These are phyloP conservation scores for Eucalyptus cladocalyx DNA, from an alignment of 345 rosid genomes.

Conservation along the genomic window DNA sequence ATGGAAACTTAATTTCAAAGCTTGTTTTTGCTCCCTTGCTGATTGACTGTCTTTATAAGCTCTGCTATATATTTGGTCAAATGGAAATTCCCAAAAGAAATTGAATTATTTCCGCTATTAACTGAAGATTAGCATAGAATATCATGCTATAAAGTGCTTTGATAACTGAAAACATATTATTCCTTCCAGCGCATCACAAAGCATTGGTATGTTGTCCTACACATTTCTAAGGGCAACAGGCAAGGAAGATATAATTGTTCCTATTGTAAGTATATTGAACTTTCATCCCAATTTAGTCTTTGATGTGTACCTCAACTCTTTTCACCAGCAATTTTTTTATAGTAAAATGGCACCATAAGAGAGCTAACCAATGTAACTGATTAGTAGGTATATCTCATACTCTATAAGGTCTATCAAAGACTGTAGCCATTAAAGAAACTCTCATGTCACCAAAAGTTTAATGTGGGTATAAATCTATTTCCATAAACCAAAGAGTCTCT, in stretches of 20 bases:
- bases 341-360: background rate
- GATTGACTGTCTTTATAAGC: background rate
- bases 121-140: background rate
- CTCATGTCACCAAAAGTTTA: background rate
- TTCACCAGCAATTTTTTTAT: background rate
- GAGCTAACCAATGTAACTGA: background rate
- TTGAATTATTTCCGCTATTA: background rate
- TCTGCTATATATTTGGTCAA: background rate
- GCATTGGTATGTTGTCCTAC: conserved; percentile 68
- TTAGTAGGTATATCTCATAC: background rate
- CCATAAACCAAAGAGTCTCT: background rate
- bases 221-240: conserved; percentile 48
- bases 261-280: conserved; percentile 36
- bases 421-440: background rate
- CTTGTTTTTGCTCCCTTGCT: background rate
- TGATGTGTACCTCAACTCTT: background rate
- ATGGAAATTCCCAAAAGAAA: background rate
- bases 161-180: background rate
- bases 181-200: conserved; percentile 31
- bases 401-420: background rate
- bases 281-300: background rate
- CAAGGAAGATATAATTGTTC: conserved; percentile 67
- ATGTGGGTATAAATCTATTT: background rate
- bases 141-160: background rate
- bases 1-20: background rate